Base-by-base conservation (phyloP, 495 filamentous ascomycete genomes). In the Hypoxylon intermedium region DNA sequence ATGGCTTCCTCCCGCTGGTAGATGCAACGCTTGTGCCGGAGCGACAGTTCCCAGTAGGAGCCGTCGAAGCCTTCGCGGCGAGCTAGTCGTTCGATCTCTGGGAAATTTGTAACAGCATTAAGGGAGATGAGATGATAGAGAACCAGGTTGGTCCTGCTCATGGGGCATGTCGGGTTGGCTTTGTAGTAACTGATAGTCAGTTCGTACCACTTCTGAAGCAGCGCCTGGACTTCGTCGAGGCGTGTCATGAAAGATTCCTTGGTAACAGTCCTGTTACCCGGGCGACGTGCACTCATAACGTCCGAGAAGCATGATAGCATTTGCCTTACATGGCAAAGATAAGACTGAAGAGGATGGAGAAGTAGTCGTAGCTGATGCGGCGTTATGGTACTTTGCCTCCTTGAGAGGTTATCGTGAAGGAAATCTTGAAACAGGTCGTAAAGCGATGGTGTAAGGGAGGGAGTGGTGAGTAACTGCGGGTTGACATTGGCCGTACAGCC, bases 51-150 rank as follows among this genome's bases (percentile, higher is more conserved):
- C 73, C 75, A 77, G 60, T 76, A 78, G 3, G 74, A 67, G 5
- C 75, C 77, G 50, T 81, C 78, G 45, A 78, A 71, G 31, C 67
- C 74, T 34, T 86, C 82, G 21, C 76, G 70, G 15, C 85, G 76
- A 3, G 84, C 83, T 2, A 86, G 63, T 0, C 77, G 72, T 69
- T 89, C 85, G 30, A 87, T 82, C 53, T 82, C 80, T 5, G 78
- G 72, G 60, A 87, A 84, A 67, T 82, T 81, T 21, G 81, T 80
- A 4, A 83, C 73, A 9, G 79, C 77, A 62, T 87, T 87, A 30
- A 89, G 75, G 23, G 75, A 82, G 53, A 87, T 82, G 23, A 89
- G 75, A 58, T 89, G 85, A 69, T 82, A 87, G 59, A 89, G 79
- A 9, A 83, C 78, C n/a, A 87, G 67, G 65, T 82, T 87, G 47